Base-by-base conservation (phyloP, 768 basidiomycete species). In the Chlorophyllum brunneum region DNA sequence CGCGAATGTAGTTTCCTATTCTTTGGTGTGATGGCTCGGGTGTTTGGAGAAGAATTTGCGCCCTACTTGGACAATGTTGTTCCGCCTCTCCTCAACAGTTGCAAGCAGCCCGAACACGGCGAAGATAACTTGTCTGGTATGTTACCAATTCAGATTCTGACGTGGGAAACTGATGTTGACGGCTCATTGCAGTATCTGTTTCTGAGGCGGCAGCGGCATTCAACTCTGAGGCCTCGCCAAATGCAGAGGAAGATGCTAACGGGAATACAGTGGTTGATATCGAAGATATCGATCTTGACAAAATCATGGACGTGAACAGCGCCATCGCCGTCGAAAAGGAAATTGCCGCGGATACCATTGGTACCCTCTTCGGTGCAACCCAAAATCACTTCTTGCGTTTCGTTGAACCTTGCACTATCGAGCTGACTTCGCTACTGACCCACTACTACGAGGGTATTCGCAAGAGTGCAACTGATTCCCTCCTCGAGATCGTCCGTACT, bases 301-400 rank as follows among this genome's bases (percentile, higher is more conserved):
- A 92, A 69, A 76, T 92, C 69, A 80, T 93, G 63, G 90, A 93
- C 56, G 92, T 95, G 56, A 95, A 94, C 74, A 92, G 88, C 60
- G 95, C 94, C 18, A 87, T 98, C 58, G 95, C 95, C 37, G 93
- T 98, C 51, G 97, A 99, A 77, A 99, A 99, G 71, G 97, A 99
- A 75, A 97, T 98, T 55, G 95, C 97, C 18, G 92, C 93, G 22
- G 95, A 98, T 65, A 92, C 95, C 4, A 86, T 98, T 58, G 94
- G 95, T 55, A 86, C 88, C 30, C 70, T 99, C 56, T 98, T 98
- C 65, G 76, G 82, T 26, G 79, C 88, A 9, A 92, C 91, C 26
- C 82, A 84, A 61, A 70, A 67, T 41, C 86, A 91, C 62, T 98
- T 95, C 84, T 76, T 98, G 60, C 92, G 93, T 3, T 98, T 81